Evolutionary conservation across 2,329 filamentous ascomycete species (phyloP).

Genomic region (Colletotrichum cuscutae): DNA sequence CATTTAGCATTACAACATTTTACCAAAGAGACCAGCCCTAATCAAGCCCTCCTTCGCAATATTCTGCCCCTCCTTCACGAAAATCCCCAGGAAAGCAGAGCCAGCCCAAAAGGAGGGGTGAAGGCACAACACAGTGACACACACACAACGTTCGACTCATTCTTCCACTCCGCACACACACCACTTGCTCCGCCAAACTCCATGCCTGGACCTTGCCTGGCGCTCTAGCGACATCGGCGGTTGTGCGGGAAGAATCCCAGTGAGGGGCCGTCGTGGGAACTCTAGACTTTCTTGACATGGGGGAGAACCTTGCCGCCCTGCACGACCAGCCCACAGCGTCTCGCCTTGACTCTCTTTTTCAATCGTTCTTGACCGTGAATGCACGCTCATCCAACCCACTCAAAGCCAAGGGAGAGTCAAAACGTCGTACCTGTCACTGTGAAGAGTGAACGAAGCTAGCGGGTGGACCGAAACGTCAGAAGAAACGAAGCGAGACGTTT

Average conservation of each 20-base stretch:
- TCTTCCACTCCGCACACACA: neutral
- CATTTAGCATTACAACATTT: neutral
- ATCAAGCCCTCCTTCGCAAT: neutral
- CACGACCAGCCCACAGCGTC: constrained; percentile 13
- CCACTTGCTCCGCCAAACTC: neutral
- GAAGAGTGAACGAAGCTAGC: neutral
- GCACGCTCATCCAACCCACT: neutral
- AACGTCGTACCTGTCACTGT: neutral
- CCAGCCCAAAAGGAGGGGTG: neutral
- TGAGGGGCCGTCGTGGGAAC: constrained; percentile 22
- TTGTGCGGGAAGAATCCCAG: constrained; percentile 19
- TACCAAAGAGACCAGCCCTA: neutral
- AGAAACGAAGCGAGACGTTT: constrained; percentile 2
- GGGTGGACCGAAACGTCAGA: neutral
- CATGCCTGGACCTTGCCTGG: neutral
- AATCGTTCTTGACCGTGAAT: neutral
- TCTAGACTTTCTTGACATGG: constrained; percentile 3
- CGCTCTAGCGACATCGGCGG: constrained; percentile 31
- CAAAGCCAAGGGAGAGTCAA: neutral
- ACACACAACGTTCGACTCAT: neutral
- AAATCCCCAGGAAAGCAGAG: neutral
- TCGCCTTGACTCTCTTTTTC: constrained; percentile 7
- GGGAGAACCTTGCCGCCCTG: neutral
- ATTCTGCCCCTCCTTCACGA: neutral
- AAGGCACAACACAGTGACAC: neutral